These are phyloP conservation scores for Tagetes erecta DNA, from an alignment of 129 eudicot species.

Conservation along the genomic window DNA sequence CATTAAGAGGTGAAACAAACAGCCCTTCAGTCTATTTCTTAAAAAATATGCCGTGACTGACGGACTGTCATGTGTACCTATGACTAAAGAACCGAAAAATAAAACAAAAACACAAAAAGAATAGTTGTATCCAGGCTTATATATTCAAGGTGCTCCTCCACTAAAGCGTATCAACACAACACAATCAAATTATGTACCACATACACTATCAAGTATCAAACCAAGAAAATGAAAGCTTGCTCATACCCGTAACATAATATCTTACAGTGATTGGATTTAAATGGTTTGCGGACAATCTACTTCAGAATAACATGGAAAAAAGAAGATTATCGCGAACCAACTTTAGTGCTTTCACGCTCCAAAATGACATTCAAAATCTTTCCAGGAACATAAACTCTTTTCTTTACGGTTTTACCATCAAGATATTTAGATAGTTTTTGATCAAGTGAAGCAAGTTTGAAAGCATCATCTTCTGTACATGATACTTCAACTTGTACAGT, in stretches of 20 bases:
- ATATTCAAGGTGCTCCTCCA: neutral
- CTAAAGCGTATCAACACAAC: neutral
- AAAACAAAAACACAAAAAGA: neutral
- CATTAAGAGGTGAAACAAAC: too few species aligned
- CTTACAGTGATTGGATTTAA: neutral
- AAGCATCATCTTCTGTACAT: constrained; percentile 87
- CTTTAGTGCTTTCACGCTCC: constrained; percentile 55
- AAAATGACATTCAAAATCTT: constrained; percentile 81
- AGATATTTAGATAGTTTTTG: constrained; percentile 71
- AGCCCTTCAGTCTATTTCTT: too few species aligned
- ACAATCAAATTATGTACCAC: neutral
- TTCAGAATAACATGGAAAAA: neutral
- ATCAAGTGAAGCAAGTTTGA: constrained; percentile 61
- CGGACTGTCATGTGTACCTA: neutral
- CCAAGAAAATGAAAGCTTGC: neutral
- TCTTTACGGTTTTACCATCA: constrained; percentile 68
- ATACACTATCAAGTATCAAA: neutral
- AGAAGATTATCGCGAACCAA: constrained; percentile 35
- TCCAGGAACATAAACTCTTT: constrained; percentile 79
- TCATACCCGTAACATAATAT: neutral
- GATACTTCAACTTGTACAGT: constrained; percentile 77
- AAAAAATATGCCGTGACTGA: too few species aligned
- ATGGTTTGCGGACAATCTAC: neutral
- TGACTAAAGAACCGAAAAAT: neutral
- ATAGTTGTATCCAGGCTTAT: neutral